Conservation (phyloP, 2,329 filamentous ascomycete species). For the Diaporthe citrichinensis region DNA sequence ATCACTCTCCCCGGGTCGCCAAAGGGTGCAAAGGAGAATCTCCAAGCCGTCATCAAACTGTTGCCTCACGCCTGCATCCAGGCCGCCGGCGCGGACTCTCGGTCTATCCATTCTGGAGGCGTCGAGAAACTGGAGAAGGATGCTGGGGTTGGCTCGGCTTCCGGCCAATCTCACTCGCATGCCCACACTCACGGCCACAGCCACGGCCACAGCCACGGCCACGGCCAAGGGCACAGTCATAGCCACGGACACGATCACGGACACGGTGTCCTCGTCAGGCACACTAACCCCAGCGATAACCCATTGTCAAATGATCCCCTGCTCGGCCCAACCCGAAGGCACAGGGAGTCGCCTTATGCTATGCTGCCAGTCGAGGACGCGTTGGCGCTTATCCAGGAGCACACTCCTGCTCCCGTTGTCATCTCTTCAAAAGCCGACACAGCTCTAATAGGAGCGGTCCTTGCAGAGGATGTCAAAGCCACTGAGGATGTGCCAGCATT, state of each 20-base stretch:
- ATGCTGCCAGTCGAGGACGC: constrained; percentile 92
- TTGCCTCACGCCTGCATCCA: constrained; percentile 95
- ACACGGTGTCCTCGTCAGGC: constrained; percentile 78
- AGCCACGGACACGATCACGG: constrained; percentile 72
- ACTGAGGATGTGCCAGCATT: constrained; percentile 91
- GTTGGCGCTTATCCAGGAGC: constrained; percentile 76
- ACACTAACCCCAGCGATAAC: constrained; percentile 75
- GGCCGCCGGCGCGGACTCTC: constrained; percentile 85
- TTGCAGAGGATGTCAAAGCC: constrained; percentile 87
- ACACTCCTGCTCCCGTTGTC: constrained; percentile 76
- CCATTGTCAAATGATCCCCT: constrained; percentile 72
- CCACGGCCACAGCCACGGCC: constrained; percentile 51
- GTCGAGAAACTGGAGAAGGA: constrained; percentile 87
- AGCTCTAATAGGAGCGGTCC: constrained; percentile 79
- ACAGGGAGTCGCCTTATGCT: constrained; percentile 90
- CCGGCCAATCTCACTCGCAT: constrained; percentile 49
- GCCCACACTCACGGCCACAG: constrained; percentile 48
- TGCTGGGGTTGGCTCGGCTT: constrained; percentile 70
- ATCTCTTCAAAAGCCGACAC: constrained; percentile 73
- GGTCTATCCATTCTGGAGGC: constrained; percentile 83
- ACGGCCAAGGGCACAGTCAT: constrained; percentile 65
- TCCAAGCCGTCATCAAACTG: constrained; percentile 89
- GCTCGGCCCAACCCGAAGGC: constrained; percentile 76
- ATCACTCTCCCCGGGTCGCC: constrained; percentile 94
- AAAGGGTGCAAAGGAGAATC: constrained; percentile 94